Conservation (phyloP, 83 land plant species). For the Picea abies region DNA sequence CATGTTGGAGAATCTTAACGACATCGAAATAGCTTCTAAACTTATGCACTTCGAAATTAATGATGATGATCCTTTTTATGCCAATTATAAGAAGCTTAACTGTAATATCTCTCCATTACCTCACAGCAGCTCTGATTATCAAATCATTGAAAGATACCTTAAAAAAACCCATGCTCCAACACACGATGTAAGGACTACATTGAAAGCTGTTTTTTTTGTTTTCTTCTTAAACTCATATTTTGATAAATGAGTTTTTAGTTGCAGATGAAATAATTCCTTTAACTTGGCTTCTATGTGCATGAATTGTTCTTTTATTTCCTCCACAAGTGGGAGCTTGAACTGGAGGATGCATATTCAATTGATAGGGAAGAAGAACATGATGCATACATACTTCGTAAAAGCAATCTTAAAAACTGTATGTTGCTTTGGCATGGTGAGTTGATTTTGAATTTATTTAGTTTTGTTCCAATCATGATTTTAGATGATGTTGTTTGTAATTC, state of each 20-base stretch:
- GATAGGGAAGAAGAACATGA: slow-evolving; percentile 88
- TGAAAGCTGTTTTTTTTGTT: background rate
- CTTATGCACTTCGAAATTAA: slow-evolving; percentile 71
- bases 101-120: slow-evolving; percentile 77
- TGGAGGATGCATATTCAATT: slow-evolving; percentile 86
- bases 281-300: background rate
- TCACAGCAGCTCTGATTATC: slow-evolving; percentile 74
- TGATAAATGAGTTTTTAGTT: too few relatives aligned
- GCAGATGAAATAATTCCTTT: background rate
- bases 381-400: slow-evolving; percentile 56
- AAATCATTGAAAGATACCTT: slow-evolving; percentile 71
- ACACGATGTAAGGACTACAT: slow-evolving; percentile 61
- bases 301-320: background rate
- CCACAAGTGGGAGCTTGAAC: slow-evolving; percentile 77
- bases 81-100: slow-evolving; percentile 78
- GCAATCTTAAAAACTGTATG: slow-evolving; percentile 75
- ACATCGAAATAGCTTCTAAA: slow-evolving; percentile 94
- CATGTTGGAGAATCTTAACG: slow-evolving; percentile 91
- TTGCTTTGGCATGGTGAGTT: slow-evolving; percentile 94
- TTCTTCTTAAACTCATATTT: too few relatives aligned
- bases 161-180: slow-evolving; percentile 92
- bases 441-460: background rate
- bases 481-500: background rate
- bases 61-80: slow-evolving; percentile 77
- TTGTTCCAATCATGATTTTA: background rate